Percentiles rank a stretch among this genome's conserved stretches.
Evolutionary conservation across 108 stramenopile genomes (phyloP).

Genomic region (Phaeodactylum tricornutum): DNA sequence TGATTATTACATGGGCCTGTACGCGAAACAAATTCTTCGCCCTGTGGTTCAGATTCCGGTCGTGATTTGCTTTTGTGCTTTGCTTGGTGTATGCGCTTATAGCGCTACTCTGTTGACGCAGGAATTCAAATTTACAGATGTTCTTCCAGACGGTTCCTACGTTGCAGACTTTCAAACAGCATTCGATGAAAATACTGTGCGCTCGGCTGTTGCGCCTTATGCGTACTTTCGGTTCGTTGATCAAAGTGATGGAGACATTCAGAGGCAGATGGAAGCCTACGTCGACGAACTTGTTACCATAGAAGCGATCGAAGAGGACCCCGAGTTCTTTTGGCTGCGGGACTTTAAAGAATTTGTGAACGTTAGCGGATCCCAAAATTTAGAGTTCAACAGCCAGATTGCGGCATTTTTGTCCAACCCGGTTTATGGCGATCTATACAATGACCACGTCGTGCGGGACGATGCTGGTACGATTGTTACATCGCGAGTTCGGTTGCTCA

Average conservation of each 20-base stretch:
- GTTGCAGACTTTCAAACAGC: constrained; percentile 4
- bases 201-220: constrained; percentile 2
- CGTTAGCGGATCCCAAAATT: too few species aligned
- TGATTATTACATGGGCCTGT: constrained; percentile 10
- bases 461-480: constrained; percentile 3
- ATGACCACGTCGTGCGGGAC: not conserved
- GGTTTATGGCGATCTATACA: not conserved
- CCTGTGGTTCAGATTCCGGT: constrained; percentile 13
- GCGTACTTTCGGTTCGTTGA: constrained; percentile 20
- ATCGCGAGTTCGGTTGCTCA: constrained; percentile 1
- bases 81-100: constrained; percentile 14
- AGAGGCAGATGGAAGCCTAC: constrained; percentile 14
- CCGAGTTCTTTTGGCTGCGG: constrained; percentile 16
- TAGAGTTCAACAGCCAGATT: not conserved
- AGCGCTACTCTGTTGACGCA: constrained; percentile 5
- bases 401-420: not conserved
- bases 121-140: constrained; percentile 7
- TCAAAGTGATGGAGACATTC: constrained; percentile 8
- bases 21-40: constrained; percentile 8
- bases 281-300: constrained; percentile 15
- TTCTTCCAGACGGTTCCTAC: constrained; percentile 11
- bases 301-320: constrained; percentile 4
- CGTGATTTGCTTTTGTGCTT: constrained; percentile 7
- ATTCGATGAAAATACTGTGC: constrained; percentile 8
- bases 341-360: constrained; percentile 20